These are phyloP conservation scores for Fraxinus baroniana DNA, from an alignment of 305 asterid species.

Conservation along the genomic window DNA sequence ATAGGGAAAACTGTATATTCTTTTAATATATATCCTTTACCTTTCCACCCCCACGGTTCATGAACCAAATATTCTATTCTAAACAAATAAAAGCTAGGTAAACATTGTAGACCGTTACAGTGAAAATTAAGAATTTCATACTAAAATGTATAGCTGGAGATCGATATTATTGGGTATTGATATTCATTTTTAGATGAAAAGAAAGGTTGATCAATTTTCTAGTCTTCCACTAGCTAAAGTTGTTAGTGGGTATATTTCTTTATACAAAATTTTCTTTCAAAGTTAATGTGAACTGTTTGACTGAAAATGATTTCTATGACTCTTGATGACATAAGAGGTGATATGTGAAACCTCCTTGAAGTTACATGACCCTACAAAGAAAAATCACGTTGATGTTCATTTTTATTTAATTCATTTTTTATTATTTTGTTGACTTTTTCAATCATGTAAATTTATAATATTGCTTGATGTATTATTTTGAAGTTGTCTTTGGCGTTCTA, in stretches of 20 bases:
- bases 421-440: background rate
- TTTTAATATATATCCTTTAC: no score
- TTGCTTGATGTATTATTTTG: background rate
- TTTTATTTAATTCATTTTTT: background rate
- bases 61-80: background rate
- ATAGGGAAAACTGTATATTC: background rate
- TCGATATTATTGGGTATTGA: background rate
- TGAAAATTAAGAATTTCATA: background rate
- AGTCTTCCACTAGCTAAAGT: background rate
- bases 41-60: background rate
- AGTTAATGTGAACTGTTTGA: background rate
- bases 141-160: background rate
- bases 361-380: background rate
- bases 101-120: background rate
- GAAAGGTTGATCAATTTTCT: slow-evolving; percentile 5
- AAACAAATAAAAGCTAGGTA: background rate
- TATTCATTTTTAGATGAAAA: no score
- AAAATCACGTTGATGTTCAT: background rate
- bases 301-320: background rate
- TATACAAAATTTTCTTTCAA: background rate
- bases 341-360: background rate
- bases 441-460: background rate
- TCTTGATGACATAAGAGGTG: no score
- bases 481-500: background rate
- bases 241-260: background rate